Base-by-base conservation (phyloP, 345 rosid genomes). In the Diplotaxis tenuifolia region DNA sequence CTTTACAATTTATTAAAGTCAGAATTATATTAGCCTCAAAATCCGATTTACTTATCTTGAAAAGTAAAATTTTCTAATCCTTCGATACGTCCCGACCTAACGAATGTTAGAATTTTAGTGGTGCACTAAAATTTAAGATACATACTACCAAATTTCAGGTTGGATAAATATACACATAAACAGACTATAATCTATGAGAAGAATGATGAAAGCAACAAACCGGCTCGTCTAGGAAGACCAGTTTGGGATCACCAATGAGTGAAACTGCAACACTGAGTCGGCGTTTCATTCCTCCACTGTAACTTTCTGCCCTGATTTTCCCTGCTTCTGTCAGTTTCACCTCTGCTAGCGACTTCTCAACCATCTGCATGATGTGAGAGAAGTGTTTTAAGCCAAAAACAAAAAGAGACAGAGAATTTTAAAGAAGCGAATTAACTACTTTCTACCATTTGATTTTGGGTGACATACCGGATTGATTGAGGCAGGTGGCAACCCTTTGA, bases 261-360 rank as follows among this genome's bases (percentile, higher is more conserved):
- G 98, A 85, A 66, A 85, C 87, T 62, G 98, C 97, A 65, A 94
- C 96, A 83, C 97, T 94, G 59, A 91, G 86, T 52, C 98, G 93
- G 23, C 97, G 91, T 63, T 86, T 91, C 98, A 94, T 94, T 79
- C 98, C 98, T 77, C 98, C 92, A 80, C 96, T 88, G 79, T 91
- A 91, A 74, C 91, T 91, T 56, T 95, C 91, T 52, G 97, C 83
- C 83, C 95, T 91, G 63, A 89, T 82, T 54, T 83, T 85, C 40
- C 86, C 84, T 3, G 89, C 81, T 59, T 87, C 89, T 9, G 83
- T 87, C 53, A 94, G 86, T 79, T 65, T 86, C 77, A 94, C 96
- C 77, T 91, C 84, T 7, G 75, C 91, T 60, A 89, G 64, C 72
- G 89, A 88, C 62, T 87, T 89, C 80, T 86, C 77, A 28, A 82